phyloP scores from a whole-genome alignment of 352 stramenopile genomes.

The Globisporangium cystogenes region DNA sequence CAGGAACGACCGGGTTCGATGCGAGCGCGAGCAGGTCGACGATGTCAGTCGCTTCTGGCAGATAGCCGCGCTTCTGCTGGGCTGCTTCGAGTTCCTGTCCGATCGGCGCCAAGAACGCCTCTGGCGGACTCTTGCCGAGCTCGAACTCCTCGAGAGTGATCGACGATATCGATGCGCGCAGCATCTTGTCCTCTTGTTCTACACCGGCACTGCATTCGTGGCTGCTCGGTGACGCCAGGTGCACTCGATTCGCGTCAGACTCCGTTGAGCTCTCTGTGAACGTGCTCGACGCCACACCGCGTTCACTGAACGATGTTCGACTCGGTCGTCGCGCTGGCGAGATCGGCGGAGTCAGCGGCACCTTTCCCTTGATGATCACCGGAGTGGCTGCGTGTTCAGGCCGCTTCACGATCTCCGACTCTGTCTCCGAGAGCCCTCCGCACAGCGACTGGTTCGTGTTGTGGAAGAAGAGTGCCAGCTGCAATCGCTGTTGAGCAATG shows the following conservation, averaged over 20 bases:
- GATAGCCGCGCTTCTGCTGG: conserved; percentile 1
- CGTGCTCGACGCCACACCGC: conserved; percentile 1
- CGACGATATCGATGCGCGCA: conserved; percentile 9
- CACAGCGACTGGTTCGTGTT: conserved; percentile 53
- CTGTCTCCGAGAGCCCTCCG: conserved; percentile 34
- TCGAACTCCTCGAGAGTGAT: conserved; percentile 69
- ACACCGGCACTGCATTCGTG: conserved; percentile 5
- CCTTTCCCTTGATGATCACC: neutral
- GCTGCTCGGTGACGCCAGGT: conserved; percentile 6
- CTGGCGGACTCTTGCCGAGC: conserved; percentile 23
- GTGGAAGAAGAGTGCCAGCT: conserved; percentile 72
- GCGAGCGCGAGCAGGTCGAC: conserved; percentile 20
- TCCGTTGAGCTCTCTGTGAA: conserved; percentile 6
- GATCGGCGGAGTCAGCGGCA: neutral
- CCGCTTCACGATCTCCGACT: conserved; percentile 50
- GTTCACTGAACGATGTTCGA: conserved; percentile 3
- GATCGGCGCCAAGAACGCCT: neutral
- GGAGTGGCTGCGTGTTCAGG: neutral
- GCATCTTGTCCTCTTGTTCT: conserved; percentile 23
- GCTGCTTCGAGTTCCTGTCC: neutral
- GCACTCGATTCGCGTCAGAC: neutral
- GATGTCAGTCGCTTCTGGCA: conserved; percentile 1
- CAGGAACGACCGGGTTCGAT: conserved; percentile 20
- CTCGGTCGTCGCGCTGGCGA: neutral
- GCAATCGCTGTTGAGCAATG: conserved; percentile 31